Evolutionary conservation across 345 rosid genomes (phyloP).

Genomic region (Sonneratia alba): DNA sequence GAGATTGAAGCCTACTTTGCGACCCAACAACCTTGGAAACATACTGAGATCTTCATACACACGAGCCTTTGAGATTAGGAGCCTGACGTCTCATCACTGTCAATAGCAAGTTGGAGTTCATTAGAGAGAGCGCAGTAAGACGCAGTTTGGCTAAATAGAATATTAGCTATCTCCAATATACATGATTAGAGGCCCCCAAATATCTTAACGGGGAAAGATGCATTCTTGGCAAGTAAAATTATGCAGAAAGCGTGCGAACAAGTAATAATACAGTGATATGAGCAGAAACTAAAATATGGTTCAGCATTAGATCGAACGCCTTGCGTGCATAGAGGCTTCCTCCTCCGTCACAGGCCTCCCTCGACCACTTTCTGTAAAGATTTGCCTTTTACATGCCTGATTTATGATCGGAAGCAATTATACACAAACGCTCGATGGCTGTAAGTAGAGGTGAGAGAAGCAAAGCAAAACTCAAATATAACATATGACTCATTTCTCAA

Average conservation of each 20-base stretch:
- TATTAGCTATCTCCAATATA: too few relatives aligned
- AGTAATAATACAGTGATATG: neutral
- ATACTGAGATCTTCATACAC: constrained; percentile 14
- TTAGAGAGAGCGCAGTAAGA: neutral
- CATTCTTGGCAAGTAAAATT: neutral
- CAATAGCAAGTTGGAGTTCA: neutral
- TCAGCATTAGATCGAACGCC: neutral
- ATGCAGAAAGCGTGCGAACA: neutral
- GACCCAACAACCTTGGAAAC: constrained; percentile 22
- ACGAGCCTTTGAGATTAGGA: neutral
- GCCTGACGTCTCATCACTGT: neutral
- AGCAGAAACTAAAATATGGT: neutral
- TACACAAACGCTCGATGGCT: too few relatives aligned
- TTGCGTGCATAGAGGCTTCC: neutral
- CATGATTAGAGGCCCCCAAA: too few relatives aligned
- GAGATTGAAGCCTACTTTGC: constrained; percentile 11
- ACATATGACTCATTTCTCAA: too few relatives aligned
- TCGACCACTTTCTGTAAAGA: neutral
- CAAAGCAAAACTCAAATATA: too few relatives aligned
- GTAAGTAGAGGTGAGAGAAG: too few relatives aligned
- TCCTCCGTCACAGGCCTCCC: neutral
- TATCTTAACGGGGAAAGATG: neutral
- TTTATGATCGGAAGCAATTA: neutral
- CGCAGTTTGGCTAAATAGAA: neutral
- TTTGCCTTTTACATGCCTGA: neutral